Percentiles rank a stretch among this genome's conserved stretches.
Conservation (phyloP, 768 basidiomycete species). For the Gyrodon lividus region DNA sequence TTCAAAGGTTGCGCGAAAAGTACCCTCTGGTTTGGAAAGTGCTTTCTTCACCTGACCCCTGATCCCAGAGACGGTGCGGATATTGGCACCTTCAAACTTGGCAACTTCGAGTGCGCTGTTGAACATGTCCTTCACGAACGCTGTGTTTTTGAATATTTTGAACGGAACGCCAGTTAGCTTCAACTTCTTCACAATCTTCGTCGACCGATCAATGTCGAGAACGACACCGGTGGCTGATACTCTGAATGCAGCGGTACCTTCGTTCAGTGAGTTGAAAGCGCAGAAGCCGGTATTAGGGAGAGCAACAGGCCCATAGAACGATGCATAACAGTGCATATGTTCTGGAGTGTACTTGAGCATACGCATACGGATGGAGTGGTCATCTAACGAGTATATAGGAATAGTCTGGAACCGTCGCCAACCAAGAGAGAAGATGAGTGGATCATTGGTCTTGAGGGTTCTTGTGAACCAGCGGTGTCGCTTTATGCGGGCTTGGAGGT, state of each 20-base stretch:
- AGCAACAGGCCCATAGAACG: constrained; percentile 92
- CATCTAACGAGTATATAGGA: constrained; percentile 95
- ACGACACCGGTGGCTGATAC: constrained; percentile 94
- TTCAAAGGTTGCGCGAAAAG: constrained; percentile 96
- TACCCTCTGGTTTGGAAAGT: constrained; percentile 90
- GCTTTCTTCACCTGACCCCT: constrained; percentile 97
- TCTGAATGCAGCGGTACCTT: constrained; percentile 74
- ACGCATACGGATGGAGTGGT: constrained; percentile 97
- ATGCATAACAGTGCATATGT: constrained; percentile 99
- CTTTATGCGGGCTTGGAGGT: constrained; percentile 93
- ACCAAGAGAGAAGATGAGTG: constrained; percentile 93
- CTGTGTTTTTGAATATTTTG: constrained; percentile 99
- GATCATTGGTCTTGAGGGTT: constrained; percentile 96
- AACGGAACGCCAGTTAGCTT: constrained; percentile 94
- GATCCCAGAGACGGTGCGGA: constrained; percentile 93
- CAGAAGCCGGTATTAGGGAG: constrained; percentile 96
- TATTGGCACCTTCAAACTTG: constrained; percentile 98
- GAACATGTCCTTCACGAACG: constrained; percentile 98
- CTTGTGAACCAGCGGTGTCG: constrained; percentile 90
- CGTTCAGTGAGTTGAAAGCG: constrained; percentile 83
- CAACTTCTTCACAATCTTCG: constrained; percentile 97
- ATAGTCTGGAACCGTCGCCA: constrained; percentile 96
- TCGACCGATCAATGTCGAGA: constrained; percentile 86
- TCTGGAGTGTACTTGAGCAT: constrained; percentile 99
- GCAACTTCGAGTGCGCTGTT: constrained; percentile 89